These are phyloP conservation scores for Ceratocystis huliohia DNA, from an alignment of 2,329 filamentous ascomycete genomes.

Conservation along the genomic window DNA sequence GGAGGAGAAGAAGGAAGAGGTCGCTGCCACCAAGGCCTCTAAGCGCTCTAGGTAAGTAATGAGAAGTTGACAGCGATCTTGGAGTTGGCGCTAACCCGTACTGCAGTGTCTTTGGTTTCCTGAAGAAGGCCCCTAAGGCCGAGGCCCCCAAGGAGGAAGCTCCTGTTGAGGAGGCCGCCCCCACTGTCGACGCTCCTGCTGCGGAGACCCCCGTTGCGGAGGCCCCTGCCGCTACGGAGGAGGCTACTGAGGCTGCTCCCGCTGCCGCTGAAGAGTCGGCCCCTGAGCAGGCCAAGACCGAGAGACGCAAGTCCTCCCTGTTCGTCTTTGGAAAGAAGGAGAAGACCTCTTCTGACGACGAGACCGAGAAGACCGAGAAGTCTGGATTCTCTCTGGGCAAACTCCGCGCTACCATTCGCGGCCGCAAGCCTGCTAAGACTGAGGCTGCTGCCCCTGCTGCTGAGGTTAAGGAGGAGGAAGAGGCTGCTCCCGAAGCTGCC, in stretches of 20 bases:
- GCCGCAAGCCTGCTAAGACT: constrained; percentile 29
- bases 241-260: constrained; percentile 32
- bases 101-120: constrained; percentile 41
- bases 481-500: constrained; percentile 18
- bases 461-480: constrained; percentile 24
- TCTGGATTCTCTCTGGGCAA: constrained; percentile 42
- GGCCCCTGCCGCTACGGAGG: constrained; percentile 30
- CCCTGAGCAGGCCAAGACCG: constrained; percentile 52
- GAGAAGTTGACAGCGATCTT: too few species aligned
- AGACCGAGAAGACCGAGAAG: constrained; percentile 41
- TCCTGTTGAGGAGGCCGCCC: constrained; percentile 39
- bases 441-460: constrained; percentile 27
- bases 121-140: constrained; percentile 48
- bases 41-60: constrained; percentile 37
- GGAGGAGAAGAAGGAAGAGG: constrained; percentile 37
- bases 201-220: constrained; percentile 38
- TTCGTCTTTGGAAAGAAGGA: constrained; percentile 73
- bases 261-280: constrained; percentile 39
- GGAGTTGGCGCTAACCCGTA: constrained; percentile 20
- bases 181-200: constrained; percentile 48
- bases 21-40: constrained; percentile 29
- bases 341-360: constrained; percentile 43
- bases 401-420: constrained; percentile 44
- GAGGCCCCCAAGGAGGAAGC: constrained; percentile 35
- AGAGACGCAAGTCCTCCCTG: constrained; percentile 71